These are phyloP conservation scores for Oropetium thomaeum DNA, from an alignment of 176 grass and related monocot genomes.

Conservation along the genomic window DNA sequence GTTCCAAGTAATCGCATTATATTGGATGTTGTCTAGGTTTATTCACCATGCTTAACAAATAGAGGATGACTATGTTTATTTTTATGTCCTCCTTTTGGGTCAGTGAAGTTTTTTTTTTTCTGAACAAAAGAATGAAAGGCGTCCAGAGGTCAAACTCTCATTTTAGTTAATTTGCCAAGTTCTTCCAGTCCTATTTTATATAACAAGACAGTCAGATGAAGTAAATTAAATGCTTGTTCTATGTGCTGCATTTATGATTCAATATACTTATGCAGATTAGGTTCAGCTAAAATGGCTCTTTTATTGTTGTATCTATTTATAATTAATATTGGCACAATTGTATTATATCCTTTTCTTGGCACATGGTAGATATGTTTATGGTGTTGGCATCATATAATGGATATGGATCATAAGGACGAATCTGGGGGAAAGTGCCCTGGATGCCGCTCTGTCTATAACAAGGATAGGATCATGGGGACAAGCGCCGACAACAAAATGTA, in stretches of 20 bases:
- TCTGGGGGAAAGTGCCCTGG: slow-evolving; percentile 57
- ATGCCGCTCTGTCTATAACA: slow-evolving; percentile 60
- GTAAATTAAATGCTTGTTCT: slow-evolving; percentile 6
- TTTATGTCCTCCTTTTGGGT: background rate
- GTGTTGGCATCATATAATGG: slow-evolving; percentile 68
- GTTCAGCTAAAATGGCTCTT: background rate
- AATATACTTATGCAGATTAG: slow-evolving; percentile 4
- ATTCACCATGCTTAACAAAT: slow-evolving; percentile 22
- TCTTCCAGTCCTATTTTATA: background rate
- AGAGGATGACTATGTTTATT: background rate
- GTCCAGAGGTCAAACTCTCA: background rate
- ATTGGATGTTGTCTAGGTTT: background rate
- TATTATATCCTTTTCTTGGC: slow-evolving; percentile 31
- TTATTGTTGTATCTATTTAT: slow-evolving; percentile 22
- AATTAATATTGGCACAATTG: background rate
- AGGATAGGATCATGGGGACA: slow-evolving; percentile 54
- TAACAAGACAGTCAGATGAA: background rate
- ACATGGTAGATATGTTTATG: slow-evolving; percentile 59
- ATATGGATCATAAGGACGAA: slow-evolving; percentile 49
- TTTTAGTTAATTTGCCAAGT: background rate
- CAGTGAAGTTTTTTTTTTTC: background rate
- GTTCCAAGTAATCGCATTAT: slow-evolving; percentile 6
- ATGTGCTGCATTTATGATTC: background rate
- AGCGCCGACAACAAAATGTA: slow-evolving; percentile 51
- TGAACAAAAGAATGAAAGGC: background rate